Evolutionary conservation across 192 early-diverging fungal genomes (phyloP).

Genomic region (Phycomyces blakesleeanus): DNA sequence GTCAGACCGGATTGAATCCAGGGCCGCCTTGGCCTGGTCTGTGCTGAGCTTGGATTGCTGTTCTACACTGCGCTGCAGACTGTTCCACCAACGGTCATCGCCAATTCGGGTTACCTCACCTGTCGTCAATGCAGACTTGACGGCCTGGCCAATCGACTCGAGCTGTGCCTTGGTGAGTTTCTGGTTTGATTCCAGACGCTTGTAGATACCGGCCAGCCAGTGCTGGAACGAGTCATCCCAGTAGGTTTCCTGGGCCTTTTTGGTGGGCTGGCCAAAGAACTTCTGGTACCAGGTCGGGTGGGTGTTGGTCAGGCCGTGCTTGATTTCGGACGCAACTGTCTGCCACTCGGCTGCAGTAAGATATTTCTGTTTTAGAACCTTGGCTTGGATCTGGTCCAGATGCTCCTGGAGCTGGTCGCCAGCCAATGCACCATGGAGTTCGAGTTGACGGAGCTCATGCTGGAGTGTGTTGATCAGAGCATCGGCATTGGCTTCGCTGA

Average conservation of each 20-base stretch:
- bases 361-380: conserved; percentile 26
- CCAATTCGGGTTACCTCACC: conserved; percentile 5
- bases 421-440: conserved; percentile 21
- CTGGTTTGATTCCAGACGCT: conserved; percentile 11
- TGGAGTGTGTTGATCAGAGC: conserved; percentile 13
- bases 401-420: conserved; percentile 19
- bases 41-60: conserved; percentile 1
- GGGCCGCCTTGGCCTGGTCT: neutral
- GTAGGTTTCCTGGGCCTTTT: neutral
- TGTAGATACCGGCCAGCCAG: neutral
- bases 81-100: conserved; percentile 9
- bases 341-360: conserved; percentile 25
- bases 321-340: conserved; percentile 17
- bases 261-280: neutral
- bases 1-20: conserved; percentile 5
- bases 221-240: conserved; percentile 3
- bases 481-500: conserved; percentile 4
- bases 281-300: conserved; percentile 21
- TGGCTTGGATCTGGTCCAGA: conserved; percentile 16
- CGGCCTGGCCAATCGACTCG: neutral
- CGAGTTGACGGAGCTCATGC: conserved; percentile 14
- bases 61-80: neutral
- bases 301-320: conserved; percentile 1
- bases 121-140: neutral
- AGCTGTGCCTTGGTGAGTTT: conserved; percentile 13